Base-by-base conservation (phyloP, 1,139 yeast species). In the Candida tetrigidarum region DNA sequence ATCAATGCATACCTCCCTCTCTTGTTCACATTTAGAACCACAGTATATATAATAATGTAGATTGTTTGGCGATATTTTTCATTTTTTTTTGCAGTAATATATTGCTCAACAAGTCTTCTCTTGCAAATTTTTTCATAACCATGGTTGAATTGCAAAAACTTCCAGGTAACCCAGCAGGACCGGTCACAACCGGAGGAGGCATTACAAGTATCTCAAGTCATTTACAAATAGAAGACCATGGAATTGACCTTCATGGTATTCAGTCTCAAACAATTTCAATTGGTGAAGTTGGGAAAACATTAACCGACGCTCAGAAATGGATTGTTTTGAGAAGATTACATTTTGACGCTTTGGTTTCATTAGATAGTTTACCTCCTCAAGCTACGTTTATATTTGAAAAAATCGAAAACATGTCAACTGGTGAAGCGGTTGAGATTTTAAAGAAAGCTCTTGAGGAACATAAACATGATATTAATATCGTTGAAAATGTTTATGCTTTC, bases 351-450 rank as follows among this genome's bases (percentile, higher is more conserved):
- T 63, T 65, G 49, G 40, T 51, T 3, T 38, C 54, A n/a, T 56
- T 60, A 41, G 66, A 64, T 11, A 57, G 64, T 20, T 54, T 66
- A 35, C 71, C 70, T 1, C 52, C 57, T 9, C 47, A 50, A 7
- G 68, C 62, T 4, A 47, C 63, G 4, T 63, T 64, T 48, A 61
- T 66, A 60, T 54, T 67, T 44, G 69, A 65, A 46, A 64, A 66
- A 42, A 58, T 66, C 33, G 63, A 60, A 47, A 40, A 44, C 16
- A 46, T 66, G 42, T 10, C 54, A 1, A 50, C 49, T 9, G 50
- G 49, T 4, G 70, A 66, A 39, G 58, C 69, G 1, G 29, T 64
- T 5, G 51, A 50, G 14, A 52, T 60, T 19, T 49, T 65, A 29
- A 42, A 52, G 37, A 52, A 56, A 9, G 50, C 60, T 2, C 11